Evolutionary conservation across 2,329 filamentous ascomycete genomes (phyloP), one percentile per base, ranked within the genome.

Genomic region (Pestalotiopsis sp.): DNA sequence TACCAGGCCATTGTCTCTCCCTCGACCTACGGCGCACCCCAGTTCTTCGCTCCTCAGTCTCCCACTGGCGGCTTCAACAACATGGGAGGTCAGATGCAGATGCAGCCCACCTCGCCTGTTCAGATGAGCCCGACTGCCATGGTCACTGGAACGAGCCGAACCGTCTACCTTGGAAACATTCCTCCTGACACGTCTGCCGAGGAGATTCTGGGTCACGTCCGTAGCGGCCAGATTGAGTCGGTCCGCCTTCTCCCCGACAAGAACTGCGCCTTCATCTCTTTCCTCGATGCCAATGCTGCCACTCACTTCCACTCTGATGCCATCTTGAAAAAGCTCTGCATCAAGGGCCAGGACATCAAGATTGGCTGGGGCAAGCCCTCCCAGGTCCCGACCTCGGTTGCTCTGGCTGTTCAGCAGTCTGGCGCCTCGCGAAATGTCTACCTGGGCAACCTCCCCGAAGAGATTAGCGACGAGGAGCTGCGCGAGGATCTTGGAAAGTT

Each of bases 181-280:
- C 96, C 96, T n/a, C 93, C 95, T 31, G 96, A 99, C 83, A 99
- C 96, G 7, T 91, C 93, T 64, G 95, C 96, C 9, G 96, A 99
- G 83, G 96, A 99, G 83, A 97, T 99, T 72, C 85, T 99, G 68
- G 92, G 95, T 72, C 96, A 99, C 78, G 96, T 99, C 70, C 90
- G 96, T 72, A 98, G 96, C 81, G 96, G 96, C 27, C 96, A 98
- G 80, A 98, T 99, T 76, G 96, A 99, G 85, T 98, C 96, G n/a
- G 96, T 99, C 66, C 92, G 96, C 75, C 88, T 99, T 73, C 87
- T 99, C 67, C 94, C 95, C 27, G 96, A 99, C 83, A 99, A 98
- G 93, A 99, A 98, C 87, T 99, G 96, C 79, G 96, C 96, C 69
- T 99, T 99, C 86, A 98, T 99, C 79, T 99, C 96, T 7, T 99